Conservation (phyloP, 441 rosid species). For the Adansonia grandidieri region DNA sequence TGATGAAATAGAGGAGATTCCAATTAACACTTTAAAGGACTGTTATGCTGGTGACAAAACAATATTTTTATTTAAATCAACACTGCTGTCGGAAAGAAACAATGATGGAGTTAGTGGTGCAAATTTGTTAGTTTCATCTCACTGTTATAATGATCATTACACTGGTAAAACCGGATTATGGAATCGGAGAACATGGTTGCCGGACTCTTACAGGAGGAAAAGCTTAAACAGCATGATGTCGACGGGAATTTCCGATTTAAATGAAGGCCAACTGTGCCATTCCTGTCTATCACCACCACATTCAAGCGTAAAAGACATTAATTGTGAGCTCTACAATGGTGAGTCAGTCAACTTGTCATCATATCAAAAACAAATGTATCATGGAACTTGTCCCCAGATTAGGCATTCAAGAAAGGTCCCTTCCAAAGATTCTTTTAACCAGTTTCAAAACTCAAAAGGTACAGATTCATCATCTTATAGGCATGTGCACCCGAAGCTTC, state of each 20-base stretch:
- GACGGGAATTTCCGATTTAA: background rate
- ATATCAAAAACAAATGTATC: background rate
- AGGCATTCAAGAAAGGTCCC: background rate
- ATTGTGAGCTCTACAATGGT: too few relatives aligned
- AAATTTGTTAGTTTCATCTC: slow-evolving; percentile 1
- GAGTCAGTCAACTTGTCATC: background rate
- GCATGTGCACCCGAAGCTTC: slow-evolving; percentile 42
- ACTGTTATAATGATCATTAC: background rate
- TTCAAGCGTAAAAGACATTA: too few relatives aligned
- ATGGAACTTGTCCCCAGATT: background rate
- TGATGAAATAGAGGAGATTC: slow-evolving; percentile 31
- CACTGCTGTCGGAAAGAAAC: background rate
- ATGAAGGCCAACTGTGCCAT: background rate
- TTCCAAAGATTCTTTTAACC: background rate
- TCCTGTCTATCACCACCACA: too few relatives aligned
- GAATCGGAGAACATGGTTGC: background rate
- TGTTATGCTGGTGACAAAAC: slow-evolving; percentile 28
- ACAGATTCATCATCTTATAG: slow-evolving; percentile 4
- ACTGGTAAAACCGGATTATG: background rate
- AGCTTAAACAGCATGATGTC: background rate
- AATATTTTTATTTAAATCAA: slow-evolving; percentile 31
- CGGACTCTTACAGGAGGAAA: background rate
- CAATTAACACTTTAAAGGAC: slow-evolving; percentile 7
- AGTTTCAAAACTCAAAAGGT: slow-evolving; percentile 2
- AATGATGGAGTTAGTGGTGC: background rate